Conservation (phyloP, 345 rosid species). For the Iberis pinnata region DNA sequence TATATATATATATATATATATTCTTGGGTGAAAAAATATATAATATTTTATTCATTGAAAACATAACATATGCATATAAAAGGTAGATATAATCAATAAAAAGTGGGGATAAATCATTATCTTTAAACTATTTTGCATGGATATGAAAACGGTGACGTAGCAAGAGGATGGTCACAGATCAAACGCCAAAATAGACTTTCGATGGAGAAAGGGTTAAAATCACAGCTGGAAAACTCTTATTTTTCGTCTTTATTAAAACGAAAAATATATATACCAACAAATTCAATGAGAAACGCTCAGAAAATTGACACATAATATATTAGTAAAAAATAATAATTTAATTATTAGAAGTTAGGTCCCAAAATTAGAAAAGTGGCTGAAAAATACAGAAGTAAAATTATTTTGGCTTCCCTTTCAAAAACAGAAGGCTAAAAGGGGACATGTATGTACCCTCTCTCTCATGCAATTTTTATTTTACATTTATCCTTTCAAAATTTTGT, state of each 20-base stretch:
- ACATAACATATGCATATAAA: not conserved
- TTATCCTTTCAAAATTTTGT: constrained; percentile 15
- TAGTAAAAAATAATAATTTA: not conserved
- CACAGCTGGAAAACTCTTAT: constrained; percentile 26
- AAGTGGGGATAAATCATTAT: constrained; percentile 27
- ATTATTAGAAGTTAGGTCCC: constrained; percentile 23
- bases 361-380: constrained; percentile 24
- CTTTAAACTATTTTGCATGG: constrained; percentile 32
- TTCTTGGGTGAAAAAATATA: too few relatives aligned
- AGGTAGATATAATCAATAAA: constrained; percentile 23
- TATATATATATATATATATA: not conserved
- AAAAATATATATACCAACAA: not conserved
- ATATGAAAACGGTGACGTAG: constrained; percentile 37
- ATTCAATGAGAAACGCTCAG: constrained; percentile 8
- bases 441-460: constrained; percentile 37
- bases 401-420: constrained; percentile 32
- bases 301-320: constrained; percentile 2
- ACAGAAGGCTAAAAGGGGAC: constrained; percentile 36
- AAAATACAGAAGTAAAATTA: constrained; percentile 29
- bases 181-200: constrained; percentile 29
- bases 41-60: too few relatives aligned
- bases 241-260: not conserved
- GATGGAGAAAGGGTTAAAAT: constrained; percentile 31
- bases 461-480: constrained; percentile 25
- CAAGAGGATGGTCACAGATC: constrained; percentile 34